Evolutionary conservation across 345 rosid genomes (phyloP).

Genomic region (Garcia nutans): DNA sequence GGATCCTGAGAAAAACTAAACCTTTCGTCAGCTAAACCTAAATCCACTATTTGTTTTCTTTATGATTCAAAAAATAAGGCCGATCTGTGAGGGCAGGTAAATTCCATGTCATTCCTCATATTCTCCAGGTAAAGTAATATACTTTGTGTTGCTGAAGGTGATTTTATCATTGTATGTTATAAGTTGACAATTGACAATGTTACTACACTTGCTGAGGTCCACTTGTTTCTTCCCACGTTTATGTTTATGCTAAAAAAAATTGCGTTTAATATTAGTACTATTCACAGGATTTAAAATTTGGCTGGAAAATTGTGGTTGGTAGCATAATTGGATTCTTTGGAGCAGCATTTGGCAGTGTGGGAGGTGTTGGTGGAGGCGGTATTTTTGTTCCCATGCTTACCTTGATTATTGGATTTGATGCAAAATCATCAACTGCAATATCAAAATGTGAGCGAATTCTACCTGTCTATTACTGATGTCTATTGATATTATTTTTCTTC

Average conservation of each 20-base stretch:
- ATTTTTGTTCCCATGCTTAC: conserved; percentile 56
- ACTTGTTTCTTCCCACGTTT: neutral
- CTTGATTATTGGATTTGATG: conserved; percentile 46
- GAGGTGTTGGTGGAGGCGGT: conserved; percentile 60
- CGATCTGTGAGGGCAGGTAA: no score
- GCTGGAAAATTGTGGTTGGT: conserved; percentile 46
- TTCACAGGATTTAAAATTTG: conserved; percentile 37
- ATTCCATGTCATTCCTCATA: no score
- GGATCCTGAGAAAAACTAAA: neutral
- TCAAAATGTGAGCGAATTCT: conserved; percentile 43
- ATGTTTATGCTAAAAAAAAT: neutral
- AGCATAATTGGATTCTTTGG: conserved; percentile 44
- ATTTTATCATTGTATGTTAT: neutral
- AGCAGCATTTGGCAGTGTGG: conserved; percentile 56
- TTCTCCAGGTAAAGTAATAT: no score
- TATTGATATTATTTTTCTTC: neutral
- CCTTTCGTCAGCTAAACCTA: neutral
- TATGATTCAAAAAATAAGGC: neutral
- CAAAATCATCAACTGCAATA: conserved; percentile 49
- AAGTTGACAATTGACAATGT: neutral
- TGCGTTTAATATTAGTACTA: neutral
- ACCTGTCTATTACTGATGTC: neutral
- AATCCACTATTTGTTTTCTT: neutral
- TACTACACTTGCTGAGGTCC: neutral
- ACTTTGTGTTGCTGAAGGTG: neutral